These are phyloP conservation scores for Speleostelium caveatum DNA, from an alignment of 78 protist genomes.

Conservation along the genomic window DNA sequence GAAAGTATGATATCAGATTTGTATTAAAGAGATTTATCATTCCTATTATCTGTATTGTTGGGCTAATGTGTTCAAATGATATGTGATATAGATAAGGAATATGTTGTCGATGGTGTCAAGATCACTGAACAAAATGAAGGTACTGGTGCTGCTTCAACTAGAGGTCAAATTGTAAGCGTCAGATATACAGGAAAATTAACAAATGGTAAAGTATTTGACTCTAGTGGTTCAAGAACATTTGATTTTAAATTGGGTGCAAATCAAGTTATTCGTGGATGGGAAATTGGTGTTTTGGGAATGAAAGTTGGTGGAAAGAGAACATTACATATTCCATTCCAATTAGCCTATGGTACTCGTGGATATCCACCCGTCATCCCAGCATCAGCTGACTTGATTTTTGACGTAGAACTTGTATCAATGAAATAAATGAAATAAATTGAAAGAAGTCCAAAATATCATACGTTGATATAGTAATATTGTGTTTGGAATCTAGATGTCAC, in stretches of 20 bases:
- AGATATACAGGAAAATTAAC: constrained; percentile 78
- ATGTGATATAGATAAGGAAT: too few relatives aligned
- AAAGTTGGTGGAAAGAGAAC: constrained; percentile 75
- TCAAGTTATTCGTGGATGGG: constrained; percentile 91
- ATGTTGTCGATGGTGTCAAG: neutral
- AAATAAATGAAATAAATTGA: too few relatives aligned
- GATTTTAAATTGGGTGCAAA: constrained; percentile 37
- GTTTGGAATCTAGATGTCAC: too few relatives aligned
- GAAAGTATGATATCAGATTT: too few relatives aligned
- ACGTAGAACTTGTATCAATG: constrained; percentile 48
- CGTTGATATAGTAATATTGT: too few relatives aligned
- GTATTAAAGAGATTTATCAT: too few relatives aligned
- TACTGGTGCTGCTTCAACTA: constrained; percentile 28
- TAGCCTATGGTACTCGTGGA: constrained; percentile 85
- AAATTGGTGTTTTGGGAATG: constrained; percentile 86
- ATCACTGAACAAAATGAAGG: constrained; percentile 16
- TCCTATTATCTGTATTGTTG: too few relatives aligned
- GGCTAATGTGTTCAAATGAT: too few relatives aligned
- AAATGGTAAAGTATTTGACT: constrained; percentile 78
- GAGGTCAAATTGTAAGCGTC: constrained; percentile 78
- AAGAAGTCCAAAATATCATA: too few relatives aligned
- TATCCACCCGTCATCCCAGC: constrained; percentile 76
- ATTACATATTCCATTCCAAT: constrained; percentile 75
- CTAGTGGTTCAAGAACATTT: constrained; percentile 39
- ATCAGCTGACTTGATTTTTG: constrained; percentile 64